A percentile compares a stretch with the other conserved stretches of the same genome.
These are phyloP conservation scores for Lactarius trivialis DNA, from an alignment of 768 basidiomycete genomes.

Conservation along the genomic window DNA sequence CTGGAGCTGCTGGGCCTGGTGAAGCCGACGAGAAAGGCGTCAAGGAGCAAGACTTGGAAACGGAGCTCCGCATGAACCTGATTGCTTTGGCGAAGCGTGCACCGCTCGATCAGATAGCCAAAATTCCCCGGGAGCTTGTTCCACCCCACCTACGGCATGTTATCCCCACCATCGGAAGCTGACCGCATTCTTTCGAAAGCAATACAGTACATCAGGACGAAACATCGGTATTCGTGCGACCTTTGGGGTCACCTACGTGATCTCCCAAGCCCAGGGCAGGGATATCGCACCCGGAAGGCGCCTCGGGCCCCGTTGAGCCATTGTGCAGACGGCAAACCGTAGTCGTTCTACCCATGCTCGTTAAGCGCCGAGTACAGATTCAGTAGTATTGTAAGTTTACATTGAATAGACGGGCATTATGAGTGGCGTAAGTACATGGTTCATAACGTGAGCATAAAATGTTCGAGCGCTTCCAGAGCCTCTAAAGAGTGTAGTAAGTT, in stretches of 20 bases:
- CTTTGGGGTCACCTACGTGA: background rate
- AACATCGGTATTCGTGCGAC: background rate
- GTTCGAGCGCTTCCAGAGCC: background rate
- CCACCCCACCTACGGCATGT: conserved; percentile 21
- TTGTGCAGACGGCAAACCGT: background rate
- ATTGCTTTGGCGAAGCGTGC: conserved; percentile 74
- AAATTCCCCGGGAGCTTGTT: conserved; percentile 20
- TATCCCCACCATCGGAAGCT: conserved; percentile 21
- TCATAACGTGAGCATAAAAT: background rate
- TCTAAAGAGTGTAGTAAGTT: background rate
- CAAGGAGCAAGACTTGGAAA: conserved; percentile 44
- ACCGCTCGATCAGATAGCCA: conserved; percentile 44
- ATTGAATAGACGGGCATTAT: background rate
- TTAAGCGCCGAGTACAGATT: background rate
- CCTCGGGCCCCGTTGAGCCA: background rate
- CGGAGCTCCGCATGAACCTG: conserved; percentile 62
- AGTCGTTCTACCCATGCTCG: background rate
- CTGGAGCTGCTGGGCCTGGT: conserved; percentile 13
- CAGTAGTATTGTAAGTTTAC: background rate
- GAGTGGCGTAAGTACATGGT: background rate
- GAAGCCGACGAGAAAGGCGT: conserved; percentile 6
- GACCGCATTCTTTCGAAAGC: background rate
- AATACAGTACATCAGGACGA: background rate
- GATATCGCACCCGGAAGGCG: background rate
- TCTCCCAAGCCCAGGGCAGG: background rate